Percentiles rank a stretch among this genome's conserved stretches.
Evolutionary conservation across 129 eudicot genomes (phyloP).

Genomic region (Flaveria sonorensis): DNA sequence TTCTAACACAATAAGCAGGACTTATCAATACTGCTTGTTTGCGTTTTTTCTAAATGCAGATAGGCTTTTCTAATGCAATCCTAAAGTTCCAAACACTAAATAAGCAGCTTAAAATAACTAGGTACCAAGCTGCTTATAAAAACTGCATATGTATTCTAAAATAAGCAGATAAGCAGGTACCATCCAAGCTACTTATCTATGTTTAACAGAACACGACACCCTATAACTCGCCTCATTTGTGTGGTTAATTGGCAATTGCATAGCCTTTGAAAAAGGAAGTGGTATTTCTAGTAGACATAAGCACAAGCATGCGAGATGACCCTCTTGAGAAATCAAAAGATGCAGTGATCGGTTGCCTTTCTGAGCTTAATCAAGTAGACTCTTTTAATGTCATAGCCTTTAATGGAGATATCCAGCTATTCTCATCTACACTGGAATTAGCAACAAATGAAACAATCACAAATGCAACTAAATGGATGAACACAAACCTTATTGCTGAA

Average conservation of each 20-base stretch:
- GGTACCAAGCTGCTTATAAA: background rate
- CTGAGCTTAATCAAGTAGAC: conserved; percentile 59
- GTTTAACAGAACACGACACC: background rate
- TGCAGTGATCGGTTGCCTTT: conserved; percentile 57
- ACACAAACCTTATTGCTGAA: conserved; percentile 46
- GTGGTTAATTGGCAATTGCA: background rate
- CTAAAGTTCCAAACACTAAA: background rate
- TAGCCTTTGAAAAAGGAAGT: conserved; percentile 78
- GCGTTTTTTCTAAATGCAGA: background rate
- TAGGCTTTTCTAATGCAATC: too few species aligned
- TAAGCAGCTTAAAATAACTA: background rate
- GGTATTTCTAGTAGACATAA: conserved; percentile 73
- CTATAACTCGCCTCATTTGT: conserved; percentile 7
- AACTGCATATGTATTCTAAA: background rate
- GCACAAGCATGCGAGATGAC: conserved; percentile 82
- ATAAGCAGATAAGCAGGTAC: conserved; percentile 12
- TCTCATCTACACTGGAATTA: conserved; percentile 63
- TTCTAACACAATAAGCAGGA: background rate
- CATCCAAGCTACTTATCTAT: background rate
- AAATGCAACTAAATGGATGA: conserved; percentile 71
- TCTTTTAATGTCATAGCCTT: conserved; percentile 80
- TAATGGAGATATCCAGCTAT: conserved; percentile 45
- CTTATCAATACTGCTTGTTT: background rate
- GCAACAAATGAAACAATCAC: conserved; percentile 64
- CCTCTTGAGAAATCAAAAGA: conserved; percentile 65